Evolutionary conservation across 805 yeast genomes (phyloP), one percentile per base, ranked within the genome.

Genomic region (Candida tallmaniae): DNA sequence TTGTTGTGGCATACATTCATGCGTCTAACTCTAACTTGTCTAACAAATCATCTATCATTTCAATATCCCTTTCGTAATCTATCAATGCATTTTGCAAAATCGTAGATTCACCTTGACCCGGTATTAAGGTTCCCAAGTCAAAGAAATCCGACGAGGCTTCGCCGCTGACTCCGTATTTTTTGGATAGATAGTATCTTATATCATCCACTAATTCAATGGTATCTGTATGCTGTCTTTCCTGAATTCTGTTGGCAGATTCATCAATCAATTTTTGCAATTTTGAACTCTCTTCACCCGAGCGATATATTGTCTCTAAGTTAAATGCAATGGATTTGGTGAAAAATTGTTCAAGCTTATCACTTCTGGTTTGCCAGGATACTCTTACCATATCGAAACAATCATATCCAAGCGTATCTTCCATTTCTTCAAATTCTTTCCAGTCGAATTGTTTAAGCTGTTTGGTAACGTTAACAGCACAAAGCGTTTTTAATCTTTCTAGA

Each of bases 141-240:
- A 49, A 54, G 32, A 56, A 51, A 26, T 54, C 58, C 18, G 44
- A 40, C 15, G 39, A 29, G n/a, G 47, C 43, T 9, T 49, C 56
- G 24, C 51, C 58, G 35, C 42, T 40, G 5, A 60, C 55, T 1
- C 52, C 51, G 35, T 63, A 56, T 44, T 60, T 61, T 46, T 68
- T 64, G 9, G 61, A 48, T 29, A 84, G 54, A 43, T 78, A 80
- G 53, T 70, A 84, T 42, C 88, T 63, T 8, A 84, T 78, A 58
- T 83, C 94, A 55, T 83, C 95, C 18, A 84, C 65, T 45, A 84
- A 60, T 47, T 84, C 95, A 49, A 84, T 80, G 1, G 90, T 80
- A 58, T 84, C 95, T 0, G 83, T 80, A 40, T 78, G 85, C 45
- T 84, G 78, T 50, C 93, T 68, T 11, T 52, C 56, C 14, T 68